Evolutionary conservation across 208 protist genomes (phyloP), one percentile per base, ranked within the genome.

Genomic region (Jaenimonas drosophilae): DNA sequence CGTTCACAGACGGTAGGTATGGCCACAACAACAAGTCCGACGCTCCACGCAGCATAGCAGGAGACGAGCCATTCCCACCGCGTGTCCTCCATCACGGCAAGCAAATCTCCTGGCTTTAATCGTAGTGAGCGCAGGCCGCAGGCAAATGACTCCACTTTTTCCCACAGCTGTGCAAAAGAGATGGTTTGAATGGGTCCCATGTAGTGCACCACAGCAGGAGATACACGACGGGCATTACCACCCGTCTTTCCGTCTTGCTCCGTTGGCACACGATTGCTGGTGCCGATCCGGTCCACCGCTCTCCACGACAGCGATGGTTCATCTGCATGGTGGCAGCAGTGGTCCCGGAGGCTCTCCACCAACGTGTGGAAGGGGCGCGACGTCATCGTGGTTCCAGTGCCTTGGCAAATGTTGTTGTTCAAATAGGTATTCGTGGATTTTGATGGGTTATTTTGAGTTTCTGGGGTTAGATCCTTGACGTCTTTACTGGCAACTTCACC

Each of bases 51-150:
- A 9, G 61, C 83, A 56, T 87, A 87, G 34, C 59, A 70, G 19
- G 66, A 71, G 11, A 81, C 59, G 7, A 91, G 49, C 76, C 75
- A 86, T 55, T 91, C 83, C 70, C 72, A 88, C 21, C 83, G 76
- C 14, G 75, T 73, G 40, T 77, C 75, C 28, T 69, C 64, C 5
- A 68, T 47, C 25, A 91, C 57, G 25, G 50, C 62, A 9, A 91
- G 19, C 17, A 58, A 50, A 30, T 77, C 58, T 9, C 73, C 64
- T 3, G 67, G 54, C 2, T 27, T 25, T 16, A 86, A 49, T 5
- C 75, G 71, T 24, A 82, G 55, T 24, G 61, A 59, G 36, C 55
- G 70, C 21, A 90, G 71, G 11, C 73, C 75, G 16, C 43, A 45
- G 0, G 64, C 72, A 43, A 90, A 81, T 16, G 52, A 52, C 33